phyloP scores from a whole-genome alignment of 345 rosid genomes.

The Camelina sativa region DNA sequence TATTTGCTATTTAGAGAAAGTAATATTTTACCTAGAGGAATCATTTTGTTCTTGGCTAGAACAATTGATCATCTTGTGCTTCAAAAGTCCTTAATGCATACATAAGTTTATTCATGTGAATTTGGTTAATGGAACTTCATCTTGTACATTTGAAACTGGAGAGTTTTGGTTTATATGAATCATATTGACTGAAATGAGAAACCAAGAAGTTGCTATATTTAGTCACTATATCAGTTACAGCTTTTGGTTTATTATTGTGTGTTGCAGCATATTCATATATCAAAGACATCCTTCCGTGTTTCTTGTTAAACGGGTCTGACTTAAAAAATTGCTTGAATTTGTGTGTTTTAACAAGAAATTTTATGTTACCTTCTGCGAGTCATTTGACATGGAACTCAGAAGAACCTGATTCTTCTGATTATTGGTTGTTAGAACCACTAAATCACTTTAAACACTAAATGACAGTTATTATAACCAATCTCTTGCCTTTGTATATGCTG shows the following conservation, averaged over 20 bases:
- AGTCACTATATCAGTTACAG: too few species aligned
- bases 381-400: not conserved
- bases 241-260: too few species aligned
- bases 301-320: too few species aligned
- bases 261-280: too few species aligned
- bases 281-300: too few species aligned
- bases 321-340: too few species aligned
- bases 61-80: not conserved
- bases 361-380: too few species aligned
- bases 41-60: slow-evolving; percentile 5
- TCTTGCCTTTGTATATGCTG: not conserved
- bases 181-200: too few species aligned
- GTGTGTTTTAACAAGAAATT: too few species aligned
- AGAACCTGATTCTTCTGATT: too few species aligned
- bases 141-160: not conserved
- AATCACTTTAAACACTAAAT: not conserved
- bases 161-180: not conserved
- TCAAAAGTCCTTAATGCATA: not conserved
- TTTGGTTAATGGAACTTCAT: not conserved
- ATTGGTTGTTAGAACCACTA: not conserved
- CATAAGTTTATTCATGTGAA: not conserved
- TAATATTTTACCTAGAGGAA: not conserved
- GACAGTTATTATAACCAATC: not conserved
- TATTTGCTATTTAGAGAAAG: slow-evolving; percentile 31
- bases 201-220: too few species aligned